Conservation (phyloP, 768 basidiomycete genomes). For the Amanita fuliginea region DNA sequence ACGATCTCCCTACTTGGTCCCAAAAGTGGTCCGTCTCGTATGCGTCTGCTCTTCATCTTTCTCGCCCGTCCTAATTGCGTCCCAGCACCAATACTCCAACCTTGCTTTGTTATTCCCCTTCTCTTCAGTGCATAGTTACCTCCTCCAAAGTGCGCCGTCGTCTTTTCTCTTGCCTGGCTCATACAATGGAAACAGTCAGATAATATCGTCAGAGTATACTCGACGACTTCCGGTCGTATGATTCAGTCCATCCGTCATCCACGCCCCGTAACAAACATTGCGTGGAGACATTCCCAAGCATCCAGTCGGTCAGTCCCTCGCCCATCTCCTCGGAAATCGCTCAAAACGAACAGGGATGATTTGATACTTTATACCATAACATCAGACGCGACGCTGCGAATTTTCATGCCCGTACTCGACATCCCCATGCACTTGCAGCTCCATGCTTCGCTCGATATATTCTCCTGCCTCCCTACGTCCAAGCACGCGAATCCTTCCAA, state of each 20-base stretch:
- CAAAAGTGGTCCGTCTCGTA: conserved; percentile 66
- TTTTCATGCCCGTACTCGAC: conserved; percentile 84
- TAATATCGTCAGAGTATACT: conserved; percentile 51
- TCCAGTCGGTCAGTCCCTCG: conserved; percentile 40
- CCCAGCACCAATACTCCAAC: conserved; percentile 38
- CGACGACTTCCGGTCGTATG: conserved; percentile 60
- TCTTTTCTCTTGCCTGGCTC: background rate
- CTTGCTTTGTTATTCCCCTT: conserved; percentile 59
- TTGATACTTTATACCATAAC: conserved; percentile 78
- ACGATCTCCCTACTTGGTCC: conserved; percentile 77
- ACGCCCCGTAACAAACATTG: conserved; percentile 54
- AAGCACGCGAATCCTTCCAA: conserved; percentile 18
- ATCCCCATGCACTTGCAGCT: conserved; percentile 77
- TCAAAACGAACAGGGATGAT: conserved; percentile 42
- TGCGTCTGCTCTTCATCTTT: conserved; percentile 11
- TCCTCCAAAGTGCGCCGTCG: conserved; percentile 35
- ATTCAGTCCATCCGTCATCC: conserved; percentile 66
- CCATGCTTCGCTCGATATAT: conserved; percentile 66
- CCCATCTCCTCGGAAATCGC: background rate
- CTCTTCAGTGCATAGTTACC: conserved; percentile 62
- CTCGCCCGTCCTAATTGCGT: conserved; percentile 2
- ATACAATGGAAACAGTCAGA: conserved; percentile 30
- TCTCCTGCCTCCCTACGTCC: conserved; percentile 41
- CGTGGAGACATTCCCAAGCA: conserved; percentile 62
- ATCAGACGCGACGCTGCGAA: conserved; percentile 68